phyloP scores from a whole-genome alignment of 352 stramenopile genomes.

The Globisporangium ultimum region DNA sequence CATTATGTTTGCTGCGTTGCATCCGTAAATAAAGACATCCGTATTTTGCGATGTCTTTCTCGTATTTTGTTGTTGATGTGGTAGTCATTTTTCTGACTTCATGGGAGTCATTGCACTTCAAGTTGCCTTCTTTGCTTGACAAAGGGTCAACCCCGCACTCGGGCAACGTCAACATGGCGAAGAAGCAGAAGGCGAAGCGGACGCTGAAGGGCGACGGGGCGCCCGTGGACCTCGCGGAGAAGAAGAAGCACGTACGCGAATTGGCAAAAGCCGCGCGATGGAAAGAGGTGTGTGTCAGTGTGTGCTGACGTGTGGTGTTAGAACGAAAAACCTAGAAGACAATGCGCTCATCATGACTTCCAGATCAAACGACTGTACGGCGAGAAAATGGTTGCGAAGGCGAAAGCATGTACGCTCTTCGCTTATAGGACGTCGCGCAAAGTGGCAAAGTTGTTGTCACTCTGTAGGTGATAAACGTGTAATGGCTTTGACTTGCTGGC shows the following conservation, averaged over 20 bases:
- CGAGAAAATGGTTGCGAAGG: slow-evolving; percentile 66
- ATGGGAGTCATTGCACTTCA: slow-evolving; percentile 13
- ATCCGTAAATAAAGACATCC: too few species aligned
- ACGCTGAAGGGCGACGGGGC: slow-evolving; percentile 3
- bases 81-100: slow-evolving; percentile 10
- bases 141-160: neutral
- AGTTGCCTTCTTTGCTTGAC: slow-evolving; percentile 2
- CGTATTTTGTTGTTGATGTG: neutral
- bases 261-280: slow-evolving; percentile 46
- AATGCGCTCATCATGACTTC: neutral
- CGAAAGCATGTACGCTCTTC: slow-evolving; percentile 48
- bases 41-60: neutral
- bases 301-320: neutral
- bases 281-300: slow-evolving; percentile 36
- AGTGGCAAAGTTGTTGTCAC: too few species aligned
- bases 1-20: too few species aligned
- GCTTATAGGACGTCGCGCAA: neutral
- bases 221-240: slow-evolving; percentile 33
- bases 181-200: slow-evolving; percentile 25
- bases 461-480: neutral
- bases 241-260: slow-evolving; percentile 78
- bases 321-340: neutral
- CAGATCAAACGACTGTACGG: slow-evolving; percentile 67
- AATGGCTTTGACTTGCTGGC: neutral
- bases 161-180: slow-evolving; percentile 11